Conservation (phyloP, 768 basidiomycete genomes). For the Rubroboletus pulcherrimus region DNA sequence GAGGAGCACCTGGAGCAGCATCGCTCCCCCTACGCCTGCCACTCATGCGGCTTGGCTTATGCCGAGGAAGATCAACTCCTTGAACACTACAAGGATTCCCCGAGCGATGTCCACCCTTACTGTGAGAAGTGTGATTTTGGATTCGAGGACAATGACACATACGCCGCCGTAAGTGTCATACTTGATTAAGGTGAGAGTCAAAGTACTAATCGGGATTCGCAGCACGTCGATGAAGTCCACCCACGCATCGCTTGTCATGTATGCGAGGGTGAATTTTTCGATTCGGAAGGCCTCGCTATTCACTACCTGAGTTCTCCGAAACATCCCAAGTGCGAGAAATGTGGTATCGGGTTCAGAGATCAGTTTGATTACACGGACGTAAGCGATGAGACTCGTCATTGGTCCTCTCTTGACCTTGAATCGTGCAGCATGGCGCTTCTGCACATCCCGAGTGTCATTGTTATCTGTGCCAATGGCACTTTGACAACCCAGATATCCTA, state of each 20-base stretch:
- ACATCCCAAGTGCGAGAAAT: slow-evolving; percentile 28
- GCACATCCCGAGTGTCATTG: slow-evolving; percentile 34
- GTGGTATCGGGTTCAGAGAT: slow-evolving; percentile 27
- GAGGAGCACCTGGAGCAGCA: slow-evolving; percentile 32
- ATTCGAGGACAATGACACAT: slow-evolving; percentile 32
- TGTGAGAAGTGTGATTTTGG: slow-evolving; percentile 34
- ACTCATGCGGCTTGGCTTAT: slow-evolving; percentile 22
- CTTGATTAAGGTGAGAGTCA: not conserved
- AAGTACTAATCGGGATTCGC: slow-evolving; percentile 1
- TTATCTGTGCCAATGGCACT: slow-evolving; percentile 37
- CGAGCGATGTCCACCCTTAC: slow-evolving; percentile 33
- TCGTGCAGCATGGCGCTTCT: slow-evolving; percentile 28
- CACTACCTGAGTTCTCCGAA: slow-evolving; percentile 28
- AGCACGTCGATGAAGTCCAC: slow-evolving; percentile 41
- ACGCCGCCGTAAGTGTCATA: slow-evolving; percentile 27
- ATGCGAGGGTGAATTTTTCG: slow-evolving; percentile 23
- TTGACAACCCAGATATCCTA: slow-evolving; percentile 35
- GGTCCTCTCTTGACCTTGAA: slow-evolving; percentile 11
- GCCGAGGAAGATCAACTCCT: slow-evolving; percentile 35
- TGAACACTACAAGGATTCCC: slow-evolving; percentile 38
- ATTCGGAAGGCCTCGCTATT: slow-evolving; percentile 18
- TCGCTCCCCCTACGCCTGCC: slow-evolving; percentile 25
- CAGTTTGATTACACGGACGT: slow-evolving; percentile 26
- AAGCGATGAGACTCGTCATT: slow-evolving; percentile 4
- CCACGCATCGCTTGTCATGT: slow-evolving; percentile 34